Conservation (phyloP, 495 filamentous ascomycete genomes). For the Amorphotheca resinae region DNA sequence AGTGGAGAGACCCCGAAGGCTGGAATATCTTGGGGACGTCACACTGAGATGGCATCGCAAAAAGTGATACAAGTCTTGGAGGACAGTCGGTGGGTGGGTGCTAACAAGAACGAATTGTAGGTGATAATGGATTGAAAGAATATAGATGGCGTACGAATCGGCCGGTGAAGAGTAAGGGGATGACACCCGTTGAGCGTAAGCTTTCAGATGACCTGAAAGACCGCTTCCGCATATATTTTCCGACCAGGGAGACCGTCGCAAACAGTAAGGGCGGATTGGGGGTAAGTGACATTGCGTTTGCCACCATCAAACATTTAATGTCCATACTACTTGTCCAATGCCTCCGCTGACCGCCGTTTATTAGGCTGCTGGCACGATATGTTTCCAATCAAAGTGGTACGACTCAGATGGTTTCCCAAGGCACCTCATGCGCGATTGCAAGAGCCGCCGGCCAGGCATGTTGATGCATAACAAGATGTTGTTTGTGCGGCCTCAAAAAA, state of each 20-base stretch:
- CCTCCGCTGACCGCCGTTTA: not conserved
- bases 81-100: not conserved
- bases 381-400: slow-evolving; percentile 59
- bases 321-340: no score
- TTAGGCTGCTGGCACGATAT: slow-evolving; percentile 61
- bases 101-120: slow-evolving; percentile 9
- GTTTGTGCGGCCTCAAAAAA: slow-evolving; percentile 40
- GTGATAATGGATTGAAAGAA: slow-evolving; percentile 45
- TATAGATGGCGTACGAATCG: slow-evolving; percentile 33
- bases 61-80: no score
- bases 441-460: slow-evolving; percentile 49
- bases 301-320: no score
- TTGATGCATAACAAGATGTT: slow-evolving; percentile 89
- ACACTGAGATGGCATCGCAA: no score
- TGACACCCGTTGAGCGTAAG: slow-evolving; percentile 20
- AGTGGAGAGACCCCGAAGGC: no score
- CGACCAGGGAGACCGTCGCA: slow-evolving; percentile 58
- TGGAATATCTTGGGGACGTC: no score
- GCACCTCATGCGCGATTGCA: slow-evolving; percentile 59
- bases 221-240: slow-evolving; percentile 69
- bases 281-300: slow-evolving; percentile 26
- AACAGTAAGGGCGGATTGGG: slow-evolving; percentile 44
- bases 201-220: slow-evolving; percentile 30
- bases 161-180: slow-evolving; percentile 22
- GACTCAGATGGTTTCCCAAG: slow-evolving; percentile 52